A percentile compares a stretch with the other conserved stretches of the same genome.
Conservation (phyloP, 306 rosid genomes). For the Adenanthera pavonina region DNA sequence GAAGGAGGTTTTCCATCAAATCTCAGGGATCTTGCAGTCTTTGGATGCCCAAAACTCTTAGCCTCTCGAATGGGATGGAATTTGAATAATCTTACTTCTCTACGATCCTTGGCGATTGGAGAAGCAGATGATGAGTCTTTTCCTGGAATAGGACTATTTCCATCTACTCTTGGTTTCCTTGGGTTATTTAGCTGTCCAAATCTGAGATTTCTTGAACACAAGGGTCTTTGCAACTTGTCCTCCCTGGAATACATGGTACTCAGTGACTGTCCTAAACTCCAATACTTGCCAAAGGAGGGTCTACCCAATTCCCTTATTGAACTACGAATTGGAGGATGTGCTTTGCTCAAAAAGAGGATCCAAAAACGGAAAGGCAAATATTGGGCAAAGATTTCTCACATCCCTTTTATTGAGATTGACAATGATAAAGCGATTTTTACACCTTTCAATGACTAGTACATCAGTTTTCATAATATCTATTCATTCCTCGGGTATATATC, state of each 20-base stretch:
- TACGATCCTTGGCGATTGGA: fast-evolving
- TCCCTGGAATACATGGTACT: not conserved
- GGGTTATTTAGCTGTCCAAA: not conserved
- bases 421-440: not conserved
- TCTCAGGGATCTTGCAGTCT: fast-evolving
- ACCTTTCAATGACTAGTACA: not conserved
- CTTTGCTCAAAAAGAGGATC: not conserved
- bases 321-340: not conserved
- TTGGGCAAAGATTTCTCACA: not conserved
- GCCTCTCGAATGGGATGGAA: conserved; percentile 8
- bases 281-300: not conserved
- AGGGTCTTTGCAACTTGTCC: not conserved
- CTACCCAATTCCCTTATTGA: not conserved
- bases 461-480: not conserved
- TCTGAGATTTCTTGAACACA: not conserved
- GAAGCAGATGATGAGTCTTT: not conserved
- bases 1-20: conserved; percentile 14
- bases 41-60: not conserved
- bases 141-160: not conserved
- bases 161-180: not conserved
- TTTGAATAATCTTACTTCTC: not conserved
- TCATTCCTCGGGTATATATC: not conserved
- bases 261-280: not conserved
- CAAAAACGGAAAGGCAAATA: not conserved
- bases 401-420: not conserved